These are phyloP conservation scores for Epipyxis sp. DNA, from an alignment of 108 stramenopile genomes.

Conservation along the genomic window DNA sequence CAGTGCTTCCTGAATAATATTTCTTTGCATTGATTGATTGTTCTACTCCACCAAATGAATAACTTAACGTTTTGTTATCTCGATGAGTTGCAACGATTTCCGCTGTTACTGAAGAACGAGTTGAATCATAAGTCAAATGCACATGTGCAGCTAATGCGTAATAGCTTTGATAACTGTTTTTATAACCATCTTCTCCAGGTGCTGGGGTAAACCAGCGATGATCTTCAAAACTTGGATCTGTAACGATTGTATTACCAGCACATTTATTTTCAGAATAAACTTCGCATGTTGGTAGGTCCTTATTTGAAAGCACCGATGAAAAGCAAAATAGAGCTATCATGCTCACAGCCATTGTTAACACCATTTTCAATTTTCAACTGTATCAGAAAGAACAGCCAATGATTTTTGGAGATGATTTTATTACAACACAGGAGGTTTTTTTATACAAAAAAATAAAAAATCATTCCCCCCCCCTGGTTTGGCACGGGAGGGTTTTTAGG, in stretches of 20 bases:
- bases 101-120: background rate
- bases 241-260: background rate
- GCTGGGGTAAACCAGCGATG: background rate
- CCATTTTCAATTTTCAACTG: too few species aligned
- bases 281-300: background rate
- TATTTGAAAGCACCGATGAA: too few species aligned
- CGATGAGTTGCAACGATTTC: background rate
- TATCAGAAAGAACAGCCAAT: too few species aligned
- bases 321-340: too few species aligned
- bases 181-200: background rate
- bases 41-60: background rate
- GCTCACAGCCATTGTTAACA: too few species aligned
- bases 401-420: too few species aligned
- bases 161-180: background rate
- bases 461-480: too few species aligned
- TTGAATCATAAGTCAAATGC: background rate
- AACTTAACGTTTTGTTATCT: background rate
- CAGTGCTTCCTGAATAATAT: background rate
- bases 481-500: too few species aligned
- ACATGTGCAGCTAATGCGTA: background rate
- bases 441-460: too few species aligned
- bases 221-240: background rate
- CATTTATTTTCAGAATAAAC: background rate
- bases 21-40: background rate
- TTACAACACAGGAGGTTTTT: too few species aligned